phyloP scores from a whole-genome alignment of 2,329 filamentous ascomycete genomes.

The Penicillium occitanis region DNA sequence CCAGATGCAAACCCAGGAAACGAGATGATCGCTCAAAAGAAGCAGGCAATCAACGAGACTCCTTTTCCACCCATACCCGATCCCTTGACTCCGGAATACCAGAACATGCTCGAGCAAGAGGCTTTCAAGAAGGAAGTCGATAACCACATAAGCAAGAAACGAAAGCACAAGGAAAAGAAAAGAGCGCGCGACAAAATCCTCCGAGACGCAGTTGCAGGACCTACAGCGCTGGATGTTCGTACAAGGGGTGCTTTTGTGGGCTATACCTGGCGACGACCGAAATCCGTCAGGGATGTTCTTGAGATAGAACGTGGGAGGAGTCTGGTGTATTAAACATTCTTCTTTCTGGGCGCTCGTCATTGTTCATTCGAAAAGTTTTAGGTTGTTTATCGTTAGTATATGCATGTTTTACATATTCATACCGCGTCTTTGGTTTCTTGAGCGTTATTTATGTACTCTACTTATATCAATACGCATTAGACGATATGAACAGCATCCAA shows the following conservation, averaged over 20 bases:
- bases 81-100: neutral
- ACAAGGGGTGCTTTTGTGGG: slow-evolving; percentile 84
- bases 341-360: neutral
- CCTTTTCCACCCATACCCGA: neutral
- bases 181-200: slow-evolving; percentile 81
- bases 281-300: slow-evolving; percentile 36
- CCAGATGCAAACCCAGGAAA: slow-evolving; percentile 69
- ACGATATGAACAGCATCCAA: neutral
- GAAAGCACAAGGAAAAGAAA: slow-evolving; percentile 68
- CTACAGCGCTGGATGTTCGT: slow-evolving; percentile 71
- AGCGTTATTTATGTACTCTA: neutral
- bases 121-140: slow-evolving; percentile 29
- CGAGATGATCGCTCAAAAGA: neutral
- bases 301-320: slow-evolving; percentile 36
- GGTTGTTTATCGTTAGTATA: neutral
- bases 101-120: neutral
- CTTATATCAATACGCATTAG: neutral
- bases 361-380: neutral
- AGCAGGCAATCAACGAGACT: neutral
- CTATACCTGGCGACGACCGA: slow-evolving; percentile 71
- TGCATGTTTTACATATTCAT: neutral
- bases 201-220: slow-evolving; percentile 67
- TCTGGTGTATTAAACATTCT: neutral
- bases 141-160: slow-evolving; percentile 42
- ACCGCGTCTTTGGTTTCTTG: neutral